Conservation (phyloP, 202 grass and related monocot genomes). For the Zoysia matrella region DNA sequence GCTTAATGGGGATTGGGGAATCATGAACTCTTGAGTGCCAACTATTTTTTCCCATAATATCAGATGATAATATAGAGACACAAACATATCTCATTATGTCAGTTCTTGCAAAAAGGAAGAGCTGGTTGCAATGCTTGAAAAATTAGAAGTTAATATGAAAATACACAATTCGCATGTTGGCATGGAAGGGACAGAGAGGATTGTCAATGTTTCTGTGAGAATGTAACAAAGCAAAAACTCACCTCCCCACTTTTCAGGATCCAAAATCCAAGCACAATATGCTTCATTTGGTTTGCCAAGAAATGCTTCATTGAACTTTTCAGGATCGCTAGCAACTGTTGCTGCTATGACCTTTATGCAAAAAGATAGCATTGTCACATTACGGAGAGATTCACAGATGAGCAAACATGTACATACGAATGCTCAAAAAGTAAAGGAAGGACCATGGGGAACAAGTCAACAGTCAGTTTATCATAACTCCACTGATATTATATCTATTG, state of each 20-base stretch:
- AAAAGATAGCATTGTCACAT: slow-evolving; percentile 10
- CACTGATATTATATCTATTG: not conserved
- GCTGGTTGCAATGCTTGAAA: not conserved
- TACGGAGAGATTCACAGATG: not conserved
- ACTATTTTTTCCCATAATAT: not conserved
- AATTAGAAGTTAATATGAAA: slow-evolving; percentile 9
- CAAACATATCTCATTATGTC: not conserved
- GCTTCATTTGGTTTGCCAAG: slow-evolving; percentile 92
- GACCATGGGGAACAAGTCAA: not conserved
- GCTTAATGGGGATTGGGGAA: not conserved
- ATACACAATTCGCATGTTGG: slow-evolving; percentile 3
- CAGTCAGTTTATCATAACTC: slow-evolving; percentile 22
- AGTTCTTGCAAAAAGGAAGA: not conserved
- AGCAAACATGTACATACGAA: not conserved
- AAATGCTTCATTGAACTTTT: slow-evolving; percentile 91
- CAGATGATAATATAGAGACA: not conserved
- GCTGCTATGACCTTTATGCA: slow-evolving; percentile 82
- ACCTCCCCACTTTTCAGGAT: slow-evolving; percentile 98
- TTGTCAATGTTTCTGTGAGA: no score
- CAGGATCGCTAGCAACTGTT: slow-evolving; percentile 78
- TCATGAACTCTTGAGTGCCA: no score
- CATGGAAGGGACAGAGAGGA: no score
- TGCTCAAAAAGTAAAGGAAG: slow-evolving; percentile 18
- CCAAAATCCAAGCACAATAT: slow-evolving; percentile 94
- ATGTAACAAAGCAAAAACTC: slow-evolving; percentile 25